Conservation (phyloP, 306 rosid species). For the Pyrus bretschneideri region DNA sequence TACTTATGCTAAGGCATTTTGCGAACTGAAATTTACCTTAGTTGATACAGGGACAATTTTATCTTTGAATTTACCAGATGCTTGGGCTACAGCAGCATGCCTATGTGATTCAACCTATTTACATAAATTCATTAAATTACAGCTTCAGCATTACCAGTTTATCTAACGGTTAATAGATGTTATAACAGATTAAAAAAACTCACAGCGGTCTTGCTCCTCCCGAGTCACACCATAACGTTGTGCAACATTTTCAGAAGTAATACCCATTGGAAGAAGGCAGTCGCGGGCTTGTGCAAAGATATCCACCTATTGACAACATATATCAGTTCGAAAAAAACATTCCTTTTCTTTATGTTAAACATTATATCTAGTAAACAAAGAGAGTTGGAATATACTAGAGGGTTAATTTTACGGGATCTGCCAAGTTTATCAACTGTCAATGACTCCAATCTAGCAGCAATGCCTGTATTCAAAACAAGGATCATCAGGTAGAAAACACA, state of each 20-base stretch:
- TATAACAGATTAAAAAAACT: slow-evolving; percentile 25
- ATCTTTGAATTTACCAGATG: slow-evolving; percentile 80
- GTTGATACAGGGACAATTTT: slow-evolving; percentile 83
- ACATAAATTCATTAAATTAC: neutral
- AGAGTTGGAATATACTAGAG: slow-evolving; percentile 42
- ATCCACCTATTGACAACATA: slow-evolving; percentile 35
- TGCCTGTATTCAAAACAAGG: slow-evolving; percentile 42
- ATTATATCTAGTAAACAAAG: neutral
- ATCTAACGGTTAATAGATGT: slow-evolving; percentile 3
- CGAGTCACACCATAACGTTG: slow-evolving; percentile 68
- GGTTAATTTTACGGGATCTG: slow-evolving; percentile 24
- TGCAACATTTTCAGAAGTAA: slow-evolving; percentile 92
- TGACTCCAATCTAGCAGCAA: slow-evolving; percentile 86
- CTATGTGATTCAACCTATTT: slow-evolving; percentile 75
- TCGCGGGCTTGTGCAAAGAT: slow-evolving; percentile 65
- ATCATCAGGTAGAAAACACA: neutral
- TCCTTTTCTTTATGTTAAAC: neutral
- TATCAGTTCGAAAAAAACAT: slow-evolving; percentile 3
- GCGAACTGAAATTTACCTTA: slow-evolving; percentile 36
- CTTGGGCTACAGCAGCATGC: slow-evolving; percentile 81
- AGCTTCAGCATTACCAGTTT: neutral
- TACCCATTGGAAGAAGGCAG: slow-evolving; percentile 89
- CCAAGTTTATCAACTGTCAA: slow-evolving; percentile 47
- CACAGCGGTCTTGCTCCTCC: slow-evolving; percentile 94
- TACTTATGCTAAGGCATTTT: neutral